Percentiles rank a stretch among this genome's conserved stretches.
phyloP scores from a whole-genome alignment of 139 green algal genomes.

The Chlamydomonas sp. region DNA sequence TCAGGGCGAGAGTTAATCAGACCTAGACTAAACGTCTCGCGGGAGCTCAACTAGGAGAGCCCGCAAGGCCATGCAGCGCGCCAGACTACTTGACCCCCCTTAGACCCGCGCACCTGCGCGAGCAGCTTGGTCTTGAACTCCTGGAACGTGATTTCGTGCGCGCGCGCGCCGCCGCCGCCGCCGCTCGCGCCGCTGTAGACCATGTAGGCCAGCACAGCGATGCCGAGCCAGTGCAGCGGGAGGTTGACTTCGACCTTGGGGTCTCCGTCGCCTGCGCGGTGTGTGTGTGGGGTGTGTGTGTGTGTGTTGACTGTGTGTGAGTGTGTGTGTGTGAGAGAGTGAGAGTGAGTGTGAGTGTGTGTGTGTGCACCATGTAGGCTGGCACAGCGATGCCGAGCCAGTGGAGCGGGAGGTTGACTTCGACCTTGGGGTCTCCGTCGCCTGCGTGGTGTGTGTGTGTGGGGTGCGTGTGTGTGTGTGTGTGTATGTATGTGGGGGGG shows the following conservation, averaged over 20 bases:
- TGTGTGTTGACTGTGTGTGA: not conserved
- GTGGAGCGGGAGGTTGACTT: not conserved
- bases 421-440: not conserved
- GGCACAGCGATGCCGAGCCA: not conserved
- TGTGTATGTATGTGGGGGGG: not conserved
- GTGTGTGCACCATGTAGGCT: not conserved
- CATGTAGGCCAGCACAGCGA: not conserved
- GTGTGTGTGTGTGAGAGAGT: not conserved
- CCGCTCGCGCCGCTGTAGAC: not conserved
- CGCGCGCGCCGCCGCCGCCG: not conserved
- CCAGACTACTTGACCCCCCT: slow-evolving; percentile 9
- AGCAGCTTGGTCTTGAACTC: slow-evolving; percentile 86
- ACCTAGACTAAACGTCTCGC: too few relatives aligned
- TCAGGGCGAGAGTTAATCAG: too few relatives aligned
- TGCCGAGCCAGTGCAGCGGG: not conserved
- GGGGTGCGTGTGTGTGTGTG: not conserved
- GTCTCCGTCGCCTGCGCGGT: not conserved
- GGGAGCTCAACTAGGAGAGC: too few relatives aligned
- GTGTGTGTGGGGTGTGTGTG: not conserved
- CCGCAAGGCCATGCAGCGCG: too few relatives aligned
- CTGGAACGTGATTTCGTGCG: slow-evolving; percentile 86
- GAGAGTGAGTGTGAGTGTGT: not conserved
- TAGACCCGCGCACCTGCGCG: slow-evolving; percentile 29
- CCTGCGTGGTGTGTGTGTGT: not conserved
- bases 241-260: not conserved